These are phyloP conservation scores for Halenospora varia DNA, from an alignment of 495 filamentous ascomycete species.

Conservation along the genomic window DNA sequence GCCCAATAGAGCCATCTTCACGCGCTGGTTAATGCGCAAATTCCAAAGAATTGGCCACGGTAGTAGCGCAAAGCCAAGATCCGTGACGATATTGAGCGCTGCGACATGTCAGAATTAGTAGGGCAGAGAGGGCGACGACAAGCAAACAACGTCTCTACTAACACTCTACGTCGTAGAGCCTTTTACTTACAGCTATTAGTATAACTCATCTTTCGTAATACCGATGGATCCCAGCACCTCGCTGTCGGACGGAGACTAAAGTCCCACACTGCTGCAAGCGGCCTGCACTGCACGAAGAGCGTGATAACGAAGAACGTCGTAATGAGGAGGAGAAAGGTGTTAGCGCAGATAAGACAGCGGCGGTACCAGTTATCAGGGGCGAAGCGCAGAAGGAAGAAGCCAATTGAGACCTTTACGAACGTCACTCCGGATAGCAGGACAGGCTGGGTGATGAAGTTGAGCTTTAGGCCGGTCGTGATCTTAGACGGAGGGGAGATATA, in stretches of 20 bases:
- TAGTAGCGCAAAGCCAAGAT: constrained; percentile 38
- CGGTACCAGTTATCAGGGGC: constrained; percentile 30
- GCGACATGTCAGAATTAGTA: constrained; percentile 4
- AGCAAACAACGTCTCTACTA: too few species aligned
- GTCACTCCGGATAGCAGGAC: constrained; percentile 39
- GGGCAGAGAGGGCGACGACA: too few species aligned
- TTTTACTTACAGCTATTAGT: too few species aligned
- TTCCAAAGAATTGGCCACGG: constrained; percentile 43
- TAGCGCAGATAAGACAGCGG: too few species aligned
- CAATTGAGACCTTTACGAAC: constrained; percentile 43
- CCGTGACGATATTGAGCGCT: constrained; percentile 18
- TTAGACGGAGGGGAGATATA: constrained; percentile 3
- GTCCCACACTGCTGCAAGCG: too few species aligned
- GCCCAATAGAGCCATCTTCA: constrained; percentile 35
- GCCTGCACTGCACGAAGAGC: too few species aligned
- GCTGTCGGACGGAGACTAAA: too few species aligned
- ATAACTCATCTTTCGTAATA: too few species aligned
- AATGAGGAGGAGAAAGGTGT: too few species aligned
- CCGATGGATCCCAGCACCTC: too few species aligned
- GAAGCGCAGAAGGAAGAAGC: constrained; percentile 41
- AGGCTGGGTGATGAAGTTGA: constrained; percentile 41
- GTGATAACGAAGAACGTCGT: too few species aligned
- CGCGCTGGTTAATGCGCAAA: constrained; percentile 38
- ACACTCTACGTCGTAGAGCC: too few species aligned
- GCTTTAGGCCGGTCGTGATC: constrained; percentile 23